Base-by-base conservation (phyloP, 768 basidiomycete genomes). In the Russula olivacea region DNA sequence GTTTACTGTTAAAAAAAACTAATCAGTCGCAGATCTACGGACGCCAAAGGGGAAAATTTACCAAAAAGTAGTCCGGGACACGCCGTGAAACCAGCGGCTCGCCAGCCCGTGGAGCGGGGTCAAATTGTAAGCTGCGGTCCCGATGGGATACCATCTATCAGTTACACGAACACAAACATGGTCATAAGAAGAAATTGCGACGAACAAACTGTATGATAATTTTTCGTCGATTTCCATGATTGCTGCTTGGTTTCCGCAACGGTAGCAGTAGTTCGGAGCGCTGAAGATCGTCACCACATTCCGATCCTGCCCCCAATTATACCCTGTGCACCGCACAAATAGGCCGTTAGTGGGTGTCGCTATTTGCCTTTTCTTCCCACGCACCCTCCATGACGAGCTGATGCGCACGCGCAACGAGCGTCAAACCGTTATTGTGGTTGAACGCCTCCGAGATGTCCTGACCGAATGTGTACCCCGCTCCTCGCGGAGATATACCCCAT, bases 141-240 rank as follows among this genome's bases (percentile, higher is more conserved):
- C 49, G 55, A 34, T 43, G 1, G 12, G 15, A 40, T 66, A 15
- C 55, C 55, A 0, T 15, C 2, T 4, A 52, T 66, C 23, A 47
- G 52, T 43, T 58, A 66, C 68, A 54, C 10, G 51, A 40, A n/a
- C 54, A 66, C 68, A 50, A 3, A 40, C 41, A 21, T 55, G 36
- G 14, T 36, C 49, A 23, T 56, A 59, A 50, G 12, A 66, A 38
- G 30, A 41, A 30, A 56, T 49, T 5, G 21, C 25, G n/a, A 83
- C 89, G 56, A 69, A 91, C 90, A 92, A 92, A 78, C 88, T 91
- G 76, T 92, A 93, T 59, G 90, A 91, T 85, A 92, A 80, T 82
- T 93, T 93, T 85, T 93, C 91, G 77, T 99, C 97, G 75, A 99
- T 97, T 76, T 99, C 97, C 87, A 99, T 96, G 75, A 99, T 99